These are phyloP conservation scores for Teratosphaeria destructans DNA, from an alignment of 2,329 filamentous ascomycete genomes.

Conservation along the genomic window DNA sequence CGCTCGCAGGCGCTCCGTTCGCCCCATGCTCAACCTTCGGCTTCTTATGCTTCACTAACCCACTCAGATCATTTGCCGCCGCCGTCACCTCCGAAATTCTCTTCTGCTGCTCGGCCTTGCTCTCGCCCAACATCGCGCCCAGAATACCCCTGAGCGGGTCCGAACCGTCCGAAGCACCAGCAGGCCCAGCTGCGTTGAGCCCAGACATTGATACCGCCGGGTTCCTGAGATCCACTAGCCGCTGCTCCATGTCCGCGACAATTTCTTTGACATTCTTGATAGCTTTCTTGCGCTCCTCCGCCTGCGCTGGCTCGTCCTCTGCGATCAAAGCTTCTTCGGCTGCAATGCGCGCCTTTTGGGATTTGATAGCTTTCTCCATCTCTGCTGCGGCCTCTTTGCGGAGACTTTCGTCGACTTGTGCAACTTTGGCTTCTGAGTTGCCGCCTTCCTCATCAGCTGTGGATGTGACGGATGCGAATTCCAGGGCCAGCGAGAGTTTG, in stretches of 20 bases:
- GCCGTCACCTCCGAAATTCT: slow-evolving; percentile 63
- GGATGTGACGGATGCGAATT: slow-evolving; percentile 71
- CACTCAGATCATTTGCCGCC: slow-evolving; percentile 60
- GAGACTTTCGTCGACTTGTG: slow-evolving; percentile 54
- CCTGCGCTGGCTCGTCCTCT: slow-evolving; percentile 41
- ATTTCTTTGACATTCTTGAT: slow-evolving; percentile 70
- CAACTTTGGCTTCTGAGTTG: slow-evolving; percentile 25
- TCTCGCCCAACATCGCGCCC: slow-evolving; percentile 53
- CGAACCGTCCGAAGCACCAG: slow-evolving; percentile 32
- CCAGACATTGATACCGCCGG: slow-evolving; percentile 48
- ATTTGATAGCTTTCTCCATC: slow-evolving; percentile 63
- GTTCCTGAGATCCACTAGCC: slow-evolving; percentile 59
- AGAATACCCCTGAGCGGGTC: slow-evolving; percentile 50
- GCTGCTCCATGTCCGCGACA: slow-evolving; percentile 66
- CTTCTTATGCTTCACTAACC: slow-evolving; percentile 62
- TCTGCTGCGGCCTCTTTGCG: slow-evolving; percentile 61
- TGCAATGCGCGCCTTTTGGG: slow-evolving; percentile 59
- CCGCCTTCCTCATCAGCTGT: slow-evolving; percentile 39
- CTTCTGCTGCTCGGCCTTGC: slow-evolving; percentile 49
- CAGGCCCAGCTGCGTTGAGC: slow-evolving; percentile 27
- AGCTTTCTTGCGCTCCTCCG: slow-evolving; percentile 47
- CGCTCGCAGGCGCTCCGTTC: slow-evolving; percentile 3
- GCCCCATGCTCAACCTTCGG: slow-evolving; percentile 10
- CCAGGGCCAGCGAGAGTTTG: slow-evolving; percentile 87
- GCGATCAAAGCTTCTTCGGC: slow-evolving; percentile 58